Conservation (phyloP, 169 alveolate species). For the Cryptosporidium xiaoi region DNA sequence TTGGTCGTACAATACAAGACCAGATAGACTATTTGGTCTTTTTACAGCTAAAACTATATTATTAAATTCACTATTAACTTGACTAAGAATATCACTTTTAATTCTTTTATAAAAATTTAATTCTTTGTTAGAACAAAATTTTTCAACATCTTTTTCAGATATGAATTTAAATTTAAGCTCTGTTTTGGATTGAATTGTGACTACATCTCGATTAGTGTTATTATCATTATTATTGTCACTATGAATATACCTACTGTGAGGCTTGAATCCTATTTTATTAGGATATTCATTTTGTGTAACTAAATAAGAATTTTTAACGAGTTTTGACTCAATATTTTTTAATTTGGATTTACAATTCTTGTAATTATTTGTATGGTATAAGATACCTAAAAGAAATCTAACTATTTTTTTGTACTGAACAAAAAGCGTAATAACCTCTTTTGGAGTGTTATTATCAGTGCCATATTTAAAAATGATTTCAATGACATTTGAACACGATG, state of each 20-base stretch:
- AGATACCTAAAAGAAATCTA: slow-evolving; percentile 23
- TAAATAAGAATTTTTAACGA: background rate
- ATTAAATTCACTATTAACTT: too few species aligned
- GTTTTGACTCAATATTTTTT: background rate
- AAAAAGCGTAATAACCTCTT: slow-evolving; percentile 20
- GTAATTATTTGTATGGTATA: background rate
- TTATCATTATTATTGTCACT: too few species aligned
- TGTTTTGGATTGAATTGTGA: too few species aligned
- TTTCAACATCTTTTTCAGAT: slow-evolving; percentile 4
- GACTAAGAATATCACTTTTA: background rate
- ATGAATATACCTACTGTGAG: background rate
- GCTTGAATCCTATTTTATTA: slow-evolving; percentile 41
- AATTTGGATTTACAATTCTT: background rate
- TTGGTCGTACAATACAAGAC: slow-evolving; percentile 32
- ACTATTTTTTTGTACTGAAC: slow-evolving; percentile 26
- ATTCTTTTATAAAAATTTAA: slow-evolving; percentile 4
- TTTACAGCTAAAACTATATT: background rate
- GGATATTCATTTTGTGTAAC: slow-evolving; percentile 22
- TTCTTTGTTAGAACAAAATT: slow-evolving; percentile 3
- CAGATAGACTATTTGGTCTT: slow-evolving; percentile 22
- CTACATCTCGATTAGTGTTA: too few species aligned
- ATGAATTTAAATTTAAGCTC: too few species aligned
- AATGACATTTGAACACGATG: slow-evolving; percentile 27
- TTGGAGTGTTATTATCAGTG: slow-evolving; percentile 17
- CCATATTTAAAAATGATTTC: slow-evolving; percentile 10